Conservation (phyloP, 78 protist species). For the Dictyostelium firmibasis region DNA sequence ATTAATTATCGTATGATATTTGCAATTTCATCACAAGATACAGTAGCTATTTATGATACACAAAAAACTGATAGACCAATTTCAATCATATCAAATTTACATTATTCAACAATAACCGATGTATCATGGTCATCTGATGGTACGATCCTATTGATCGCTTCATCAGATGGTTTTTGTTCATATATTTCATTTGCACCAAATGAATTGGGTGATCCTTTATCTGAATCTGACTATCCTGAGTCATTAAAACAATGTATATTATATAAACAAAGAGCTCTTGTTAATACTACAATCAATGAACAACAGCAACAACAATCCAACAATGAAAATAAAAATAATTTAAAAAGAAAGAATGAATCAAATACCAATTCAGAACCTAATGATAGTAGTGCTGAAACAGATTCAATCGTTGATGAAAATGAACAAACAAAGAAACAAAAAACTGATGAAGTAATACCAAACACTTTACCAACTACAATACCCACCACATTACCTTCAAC, state of each 20-base stretch:
- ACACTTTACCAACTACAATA: not conserved
- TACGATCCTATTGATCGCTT: not conserved
- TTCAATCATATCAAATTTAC: conserved; percentile 36
- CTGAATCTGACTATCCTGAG: conserved; percentile 7
- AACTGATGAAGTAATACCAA: not conserved
- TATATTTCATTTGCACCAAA: conserved; percentile 13
- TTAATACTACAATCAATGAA: not conserved
- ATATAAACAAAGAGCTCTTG: conserved; percentile 5
- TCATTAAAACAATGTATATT: conserved; percentile 10
- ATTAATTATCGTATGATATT: conserved; percentile 50
- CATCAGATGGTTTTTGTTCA: conserved; percentile 73
- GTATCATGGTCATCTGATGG: conserved; percentile 69
- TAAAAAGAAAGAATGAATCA: not conserved
- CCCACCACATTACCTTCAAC: not conserved
- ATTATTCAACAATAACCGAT: conserved; percentile 66
- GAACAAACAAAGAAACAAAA: conserved; percentile 16
- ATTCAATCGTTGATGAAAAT: not conserved
- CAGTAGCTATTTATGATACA: conserved; percentile 45
- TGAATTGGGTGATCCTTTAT: conserved; percentile 37
- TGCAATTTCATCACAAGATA: conserved; percentile 47
- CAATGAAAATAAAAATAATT: not conserved
- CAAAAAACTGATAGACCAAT: conserved; percentile 24
- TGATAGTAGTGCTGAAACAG: not conserved
- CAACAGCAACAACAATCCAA: not conserved
- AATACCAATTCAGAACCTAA: not conserved